Evolutionary conservation across 164 flowering plant genomes (phyloP), one percentile per base, ranked within the genome.

Genomic region (Dillenia turbinata): DNA sequence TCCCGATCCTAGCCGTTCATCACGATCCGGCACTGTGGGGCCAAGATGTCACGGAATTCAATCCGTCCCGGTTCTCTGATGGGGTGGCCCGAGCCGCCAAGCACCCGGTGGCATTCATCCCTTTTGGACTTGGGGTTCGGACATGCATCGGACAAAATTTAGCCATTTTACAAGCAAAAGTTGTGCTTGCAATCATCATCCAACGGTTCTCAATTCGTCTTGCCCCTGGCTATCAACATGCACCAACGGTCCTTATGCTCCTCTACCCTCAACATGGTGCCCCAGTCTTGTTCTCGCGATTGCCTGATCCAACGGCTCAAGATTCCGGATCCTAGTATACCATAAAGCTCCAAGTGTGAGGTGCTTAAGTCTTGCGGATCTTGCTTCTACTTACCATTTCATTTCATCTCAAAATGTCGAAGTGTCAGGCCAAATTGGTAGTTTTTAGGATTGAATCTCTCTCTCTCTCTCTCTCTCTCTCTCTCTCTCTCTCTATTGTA

Each of bases 1-100:
- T 95, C 8, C 97, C 97, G 9, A 88, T 95, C 87, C 16, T 95
- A 44, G 99, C 97, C 58, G 80, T 95, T 49, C 99, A 95, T 76
- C 97, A 95, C 59, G 97, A 92, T 63, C 85, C 70, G 16, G 78
- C 73, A 5, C 65, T 86, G 47, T 95, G 99, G 99, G 96, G 97
- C 5, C 77, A 67, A 43, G 97, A 92, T 43, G 96, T 72, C 0
- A 81, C 79, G 6, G 94, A 92, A 15, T 95, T 95, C 79, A 92
- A 95, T 62, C 99, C 99, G 9, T 79, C 62, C 1, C 80, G 99
- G 44, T 94, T 94, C 63, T 47, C 83, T 0, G 83, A 84, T 0
- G 99, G 97, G 0, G 90, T 81, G 49, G 88, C 90, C 59, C 86
- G 84, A 0, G 96, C 96, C 0, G 87, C 96, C 2, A 84, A 79